phyloP scores from a whole-genome alignment of 495 filamentous ascomycete species.

The Podospora pseudocomata region DNA sequence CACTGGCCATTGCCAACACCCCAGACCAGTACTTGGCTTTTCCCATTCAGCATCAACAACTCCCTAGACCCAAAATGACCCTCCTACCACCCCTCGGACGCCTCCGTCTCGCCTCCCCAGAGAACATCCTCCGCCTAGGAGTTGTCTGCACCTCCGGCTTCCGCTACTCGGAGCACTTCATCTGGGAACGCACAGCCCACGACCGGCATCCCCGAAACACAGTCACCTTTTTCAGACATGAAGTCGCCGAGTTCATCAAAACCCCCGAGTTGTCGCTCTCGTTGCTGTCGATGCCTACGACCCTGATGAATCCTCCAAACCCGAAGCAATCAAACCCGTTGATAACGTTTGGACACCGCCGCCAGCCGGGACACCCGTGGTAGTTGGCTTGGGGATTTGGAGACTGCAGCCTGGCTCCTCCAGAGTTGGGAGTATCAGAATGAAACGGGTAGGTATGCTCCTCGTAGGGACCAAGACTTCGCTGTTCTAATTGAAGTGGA shows the following conservation, averaged over 20 bases:
- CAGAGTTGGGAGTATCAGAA: slow-evolving; percentile 1
- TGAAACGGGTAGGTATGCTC: not conserved
- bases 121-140: not conserved
- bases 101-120: not conserved
- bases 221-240: not conserved
- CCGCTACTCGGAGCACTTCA: slow-evolving; percentile 2
- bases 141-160: not conserved
- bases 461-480: too few relatives aligned
- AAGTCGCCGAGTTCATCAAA: not conserved
- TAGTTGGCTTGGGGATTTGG: not conserved
- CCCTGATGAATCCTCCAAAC: not conserved
- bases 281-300: not conserved
- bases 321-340: not conserved
- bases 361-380: not conserved
- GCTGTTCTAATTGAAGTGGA: not conserved
- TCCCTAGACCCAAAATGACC: not conserved
- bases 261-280: not conserved
- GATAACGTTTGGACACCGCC: not conserved
- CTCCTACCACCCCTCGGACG: not conserved
- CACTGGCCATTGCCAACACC: not conserved
- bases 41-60: not conserved
- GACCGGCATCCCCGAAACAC: not conserved
- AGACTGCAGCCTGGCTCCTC: not conserved
- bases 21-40: too few relatives aligned
- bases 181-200: slow-evolving; percentile 4